Percentiles rank a stretch among this genome's conserved stretches.
Conservation (phyloP, 116 monocot genomes). For the Cymodocea nodosa region DNA sequence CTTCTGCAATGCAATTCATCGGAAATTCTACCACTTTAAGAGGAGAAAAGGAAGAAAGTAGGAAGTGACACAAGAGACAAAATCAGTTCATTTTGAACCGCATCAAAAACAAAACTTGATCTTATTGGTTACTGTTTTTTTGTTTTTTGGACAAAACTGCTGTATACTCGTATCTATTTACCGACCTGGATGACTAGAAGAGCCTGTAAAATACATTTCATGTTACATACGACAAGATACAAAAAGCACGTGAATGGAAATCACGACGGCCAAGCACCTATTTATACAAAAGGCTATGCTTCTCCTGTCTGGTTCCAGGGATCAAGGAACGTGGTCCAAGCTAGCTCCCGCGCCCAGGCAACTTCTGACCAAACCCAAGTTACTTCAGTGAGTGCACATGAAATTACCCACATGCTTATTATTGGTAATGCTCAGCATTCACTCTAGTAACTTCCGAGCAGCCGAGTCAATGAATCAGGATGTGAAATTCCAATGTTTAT, state of each 20-base stretch:
- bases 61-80: too few species aligned
- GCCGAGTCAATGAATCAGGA: constrained; percentile 3
- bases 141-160: background rate
- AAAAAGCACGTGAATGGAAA: background rate
- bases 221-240: background rate
- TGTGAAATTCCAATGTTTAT: background rate
- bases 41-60: too few species aligned
- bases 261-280: background rate
- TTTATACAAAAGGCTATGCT: background rate
- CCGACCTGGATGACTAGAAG: background rate
- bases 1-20: too few species aligned
- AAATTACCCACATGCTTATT: background rate
- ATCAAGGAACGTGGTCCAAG: constrained; percentile 2
- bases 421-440: background rate
- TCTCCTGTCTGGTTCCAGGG: background rate
- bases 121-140: background rate
- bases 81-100: too few species aligned
- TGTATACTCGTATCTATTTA: background rate
- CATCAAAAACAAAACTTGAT: too few species aligned
- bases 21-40: too few species aligned
- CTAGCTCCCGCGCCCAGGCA: background rate
- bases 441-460: constrained; percentile 1
- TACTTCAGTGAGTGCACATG: background rate
- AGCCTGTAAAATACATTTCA: constrained; percentile 2
- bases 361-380: background rate